These are phyloP conservation scores for Fusarium devonianum DNA, from an alignment of 2,329 filamentous ascomycete genomes.

Conservation along the genomic window DNA sequence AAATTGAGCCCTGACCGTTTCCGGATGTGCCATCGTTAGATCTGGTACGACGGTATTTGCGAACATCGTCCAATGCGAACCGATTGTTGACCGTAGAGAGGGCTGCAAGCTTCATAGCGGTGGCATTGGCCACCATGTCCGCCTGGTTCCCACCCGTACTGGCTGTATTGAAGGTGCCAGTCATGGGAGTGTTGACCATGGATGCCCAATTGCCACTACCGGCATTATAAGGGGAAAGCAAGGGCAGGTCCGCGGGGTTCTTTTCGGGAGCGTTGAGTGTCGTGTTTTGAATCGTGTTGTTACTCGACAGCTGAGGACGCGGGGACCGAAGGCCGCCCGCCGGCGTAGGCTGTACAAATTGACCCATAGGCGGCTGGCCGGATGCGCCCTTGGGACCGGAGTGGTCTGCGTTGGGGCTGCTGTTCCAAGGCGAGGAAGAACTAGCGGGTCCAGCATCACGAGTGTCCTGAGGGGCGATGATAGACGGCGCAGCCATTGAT, in stretches of 20 bases:
- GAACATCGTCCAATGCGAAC: constrained; percentile 94
- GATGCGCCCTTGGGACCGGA: constrained; percentile 75
- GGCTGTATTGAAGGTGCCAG: constrained; percentile 75
- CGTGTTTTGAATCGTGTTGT: constrained; percentile 80
- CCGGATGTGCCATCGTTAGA: constrained; percentile 79
- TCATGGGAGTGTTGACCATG: constrained; percentile 98
- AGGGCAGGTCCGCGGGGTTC: constrained; percentile 73
- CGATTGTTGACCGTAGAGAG: constrained; percentile 98
- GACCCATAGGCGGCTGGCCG: constrained; percentile 86
- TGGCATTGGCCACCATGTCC: constrained; percentile 98
- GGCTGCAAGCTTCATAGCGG: constrained; percentile 97
- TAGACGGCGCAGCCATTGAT: constrained; percentile 77
- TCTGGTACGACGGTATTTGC: constrained; percentile 90
- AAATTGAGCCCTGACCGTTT: constrained; percentile 67
- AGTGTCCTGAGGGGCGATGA: constrained; percentile 63
- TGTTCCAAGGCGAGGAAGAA: constrained; percentile 78
- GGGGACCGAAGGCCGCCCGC: constrained; percentile 81
- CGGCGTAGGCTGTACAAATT: constrained; percentile 85
- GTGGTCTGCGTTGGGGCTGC: constrained; percentile 57
- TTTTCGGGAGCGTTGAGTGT: constrained; percentile 77
- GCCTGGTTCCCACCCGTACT: constrained; percentile 72
- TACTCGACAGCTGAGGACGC: constrained; percentile 71
- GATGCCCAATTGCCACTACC: constrained; percentile 96
- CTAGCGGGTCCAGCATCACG: constrained; percentile 40
- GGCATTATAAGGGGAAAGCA: constrained; percentile 83